Conservation (phyloP, 1,284 basidiomycete genomes). For the Apiotrichum sp. region DNA sequence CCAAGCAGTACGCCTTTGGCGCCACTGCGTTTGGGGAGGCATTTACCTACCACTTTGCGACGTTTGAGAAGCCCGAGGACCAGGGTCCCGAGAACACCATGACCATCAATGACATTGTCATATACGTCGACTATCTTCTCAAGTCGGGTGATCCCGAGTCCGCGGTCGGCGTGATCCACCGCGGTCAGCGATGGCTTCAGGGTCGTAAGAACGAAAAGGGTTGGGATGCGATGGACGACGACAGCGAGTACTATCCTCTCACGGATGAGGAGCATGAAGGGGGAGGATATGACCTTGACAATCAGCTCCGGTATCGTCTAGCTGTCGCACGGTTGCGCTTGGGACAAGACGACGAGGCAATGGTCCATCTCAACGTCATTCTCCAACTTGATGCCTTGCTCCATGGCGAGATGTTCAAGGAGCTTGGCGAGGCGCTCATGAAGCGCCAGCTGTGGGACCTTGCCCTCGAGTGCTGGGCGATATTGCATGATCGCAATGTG, state of each 20-base stretch:
- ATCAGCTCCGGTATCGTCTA: slow-evolving; percentile 76
- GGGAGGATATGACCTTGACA: slow-evolving; percentile 58
- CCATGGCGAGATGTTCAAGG: slow-evolving; percentile 69
- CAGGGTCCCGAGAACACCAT: slow-evolving; percentile 26
- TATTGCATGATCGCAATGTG: slow-evolving; percentile 58
- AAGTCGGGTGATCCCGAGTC: slow-evolving; percentile 62
- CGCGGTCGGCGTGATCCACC: slow-evolving; percentile 64
- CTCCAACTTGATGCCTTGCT: slow-evolving; percentile 64
- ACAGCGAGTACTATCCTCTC: slow-evolving; percentile 71
- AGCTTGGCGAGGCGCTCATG: slow-evolving; percentile 79
- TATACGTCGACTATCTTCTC: slow-evolving; percentile 77
- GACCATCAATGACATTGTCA: slow-evolving; percentile 53
- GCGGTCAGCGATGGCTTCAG: slow-evolving; percentile 82
- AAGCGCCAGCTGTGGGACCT: slow-evolving; percentile 65
- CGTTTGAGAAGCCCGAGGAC: slow-evolving; percentile 27
- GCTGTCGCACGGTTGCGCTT: slow-evolving; percentile 77
- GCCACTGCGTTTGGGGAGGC: slow-evolving; percentile 62
- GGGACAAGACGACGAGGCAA: slow-evolving; percentile 72
- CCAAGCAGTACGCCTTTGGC: slow-evolving; percentile 60
- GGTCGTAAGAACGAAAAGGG: slow-evolving; percentile 60
- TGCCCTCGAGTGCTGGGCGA: slow-evolving; percentile 70
- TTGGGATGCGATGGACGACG: slow-evolving; percentile 79
- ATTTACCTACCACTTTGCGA: slow-evolving; percentile 52
- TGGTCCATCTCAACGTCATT: slow-evolving; percentile 72
- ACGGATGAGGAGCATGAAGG: slow-evolving; percentile 33